Conservation (phyloP, 768 basidiomycete genomes). For the Dentipellis sp. region DNA sequence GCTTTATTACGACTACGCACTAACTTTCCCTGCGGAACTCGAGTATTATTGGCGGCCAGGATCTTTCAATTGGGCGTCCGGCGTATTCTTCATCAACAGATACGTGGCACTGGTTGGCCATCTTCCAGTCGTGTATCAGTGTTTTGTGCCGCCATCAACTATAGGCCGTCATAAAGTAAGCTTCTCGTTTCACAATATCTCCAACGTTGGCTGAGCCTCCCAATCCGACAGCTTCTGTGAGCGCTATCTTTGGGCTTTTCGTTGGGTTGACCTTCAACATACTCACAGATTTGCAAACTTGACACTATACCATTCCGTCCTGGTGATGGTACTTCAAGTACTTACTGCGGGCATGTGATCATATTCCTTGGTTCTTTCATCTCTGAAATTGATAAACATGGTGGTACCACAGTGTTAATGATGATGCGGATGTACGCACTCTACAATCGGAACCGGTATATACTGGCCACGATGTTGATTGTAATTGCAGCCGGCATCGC, state of each 20-base stretch:
- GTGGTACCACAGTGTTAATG: background rate
- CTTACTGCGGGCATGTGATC: background rate
- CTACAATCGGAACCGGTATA: background rate
- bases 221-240: too few relatives aligned
- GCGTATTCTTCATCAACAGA: conserved; percentile 15
- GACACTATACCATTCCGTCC: background rate
- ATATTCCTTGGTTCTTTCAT: background rate
- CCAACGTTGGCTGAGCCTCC: too few relatives aligned
- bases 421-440: conserved; percentile 1
- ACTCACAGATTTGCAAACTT: background rate
- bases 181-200: background rate
- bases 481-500: background rate
- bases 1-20: conserved; percentile 34
- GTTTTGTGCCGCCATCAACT: background rate
- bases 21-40: conserved; percentile 35
- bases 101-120: conserved; percentile 16
- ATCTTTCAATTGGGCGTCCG: conserved; percentile 7
- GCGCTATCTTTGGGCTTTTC: too few relatives aligned
- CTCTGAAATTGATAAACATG: background rate
- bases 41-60: conserved; percentile 31
- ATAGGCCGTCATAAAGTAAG: background rate
- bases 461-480: background rate
- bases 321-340: background rate
- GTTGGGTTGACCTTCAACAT: too few relatives aligned
- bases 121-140: conserved; percentile 9